Conservation (phyloP, 208 protist species). For the Leishmania lainsoni region DNA sequence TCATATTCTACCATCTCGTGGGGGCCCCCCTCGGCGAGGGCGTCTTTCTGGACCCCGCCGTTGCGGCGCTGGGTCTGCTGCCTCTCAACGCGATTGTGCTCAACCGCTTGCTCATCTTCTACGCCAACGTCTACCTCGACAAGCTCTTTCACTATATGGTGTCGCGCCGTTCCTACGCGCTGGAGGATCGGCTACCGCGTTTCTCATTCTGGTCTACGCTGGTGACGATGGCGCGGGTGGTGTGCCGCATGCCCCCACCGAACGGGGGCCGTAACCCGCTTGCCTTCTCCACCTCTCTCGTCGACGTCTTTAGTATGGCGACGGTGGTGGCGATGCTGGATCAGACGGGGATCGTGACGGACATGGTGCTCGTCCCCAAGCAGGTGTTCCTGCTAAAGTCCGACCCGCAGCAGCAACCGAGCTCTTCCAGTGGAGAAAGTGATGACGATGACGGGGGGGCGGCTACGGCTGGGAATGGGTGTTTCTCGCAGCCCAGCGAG, state of each 20-base stretch:
- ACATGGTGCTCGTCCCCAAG: conserved; percentile 87
- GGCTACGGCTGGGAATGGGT: conserved; percentile 8
- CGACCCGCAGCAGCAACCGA: conserved; percentile 32
- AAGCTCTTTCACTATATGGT: conserved; percentile 84
- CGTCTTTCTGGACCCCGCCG: conserved; percentile 65
- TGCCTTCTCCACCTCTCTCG: conserved; percentile 76
- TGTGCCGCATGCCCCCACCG: conserved; percentile 45
- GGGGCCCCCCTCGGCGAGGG: conserved; percentile 55
- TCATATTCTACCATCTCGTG: conserved; percentile 44
- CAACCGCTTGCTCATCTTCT: conserved; percentile 77
- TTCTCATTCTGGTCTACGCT: conserved; percentile 72
- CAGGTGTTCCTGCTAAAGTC: conserved; percentile 64
- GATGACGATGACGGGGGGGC: conserved; percentile 24
- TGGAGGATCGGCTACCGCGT: conserved; percentile 81
- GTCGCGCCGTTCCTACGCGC: conserved; percentile 51
- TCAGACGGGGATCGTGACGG: conserved; percentile 82
- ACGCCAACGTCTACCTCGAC: conserved; percentile 86
- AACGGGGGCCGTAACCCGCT: conserved; percentile 62
- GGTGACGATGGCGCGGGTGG: conserved; percentile 51
- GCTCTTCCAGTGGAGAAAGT: conserved; percentile 61
- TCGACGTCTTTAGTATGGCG: conserved; percentile 83
- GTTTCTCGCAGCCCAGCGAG: conserved; percentile 40
- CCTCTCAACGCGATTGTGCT: conserved; percentile 86
- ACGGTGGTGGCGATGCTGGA: conserved; percentile 88
- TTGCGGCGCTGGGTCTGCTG: conserved; percentile 82